These are phyloP conservation scores for Fusarium devonianum DNA, from an alignment of 2,329 filamentous ascomycete species.

Conservation along the genomic window DNA sequence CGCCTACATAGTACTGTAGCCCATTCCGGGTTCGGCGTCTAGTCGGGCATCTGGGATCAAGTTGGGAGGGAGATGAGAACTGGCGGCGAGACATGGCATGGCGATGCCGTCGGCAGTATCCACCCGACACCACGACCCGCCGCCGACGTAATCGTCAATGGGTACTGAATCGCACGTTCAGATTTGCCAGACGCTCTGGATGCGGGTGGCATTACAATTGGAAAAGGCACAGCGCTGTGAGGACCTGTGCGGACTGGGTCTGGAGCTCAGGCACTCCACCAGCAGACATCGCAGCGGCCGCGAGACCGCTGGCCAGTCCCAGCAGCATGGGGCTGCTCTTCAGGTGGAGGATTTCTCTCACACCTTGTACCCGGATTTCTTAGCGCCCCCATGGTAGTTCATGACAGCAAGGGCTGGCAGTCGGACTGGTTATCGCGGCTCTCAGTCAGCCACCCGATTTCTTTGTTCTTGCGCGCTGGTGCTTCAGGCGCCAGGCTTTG, in stretches of 20 bases:
- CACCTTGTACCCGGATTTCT: conserved; percentile 25
- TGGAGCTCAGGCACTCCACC: conserved; percentile 18
- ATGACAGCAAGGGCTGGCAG: conserved; percentile 25
- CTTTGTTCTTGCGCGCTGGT: conserved; percentile 16
- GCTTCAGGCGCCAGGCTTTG: conserved; percentile 20
- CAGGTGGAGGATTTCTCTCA: conserved; percentile 30
- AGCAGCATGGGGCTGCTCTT: conserved; percentile 35
- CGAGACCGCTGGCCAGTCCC: conserved; percentile 29
- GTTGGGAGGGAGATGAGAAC: conserved; percentile 17
- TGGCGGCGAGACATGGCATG: conserved; percentile 9
- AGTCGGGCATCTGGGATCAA: conserved; percentile 11
- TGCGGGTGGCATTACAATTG: conserved; percentile 30
- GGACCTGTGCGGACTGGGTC: conserved; percentile 9
- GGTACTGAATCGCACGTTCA: conserved; percentile 32
- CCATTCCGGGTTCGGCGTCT: conserved; percentile 11
- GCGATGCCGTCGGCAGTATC: conserved; percentile 39
- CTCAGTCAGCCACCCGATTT: conserved; percentile 28
- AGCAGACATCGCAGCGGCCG: conserved; percentile 3
- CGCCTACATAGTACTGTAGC: no score
- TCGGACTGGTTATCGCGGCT: conserved; percentile 41
- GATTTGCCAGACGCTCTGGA: conserved; percentile 13
- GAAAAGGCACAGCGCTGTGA: conserved; percentile 19
- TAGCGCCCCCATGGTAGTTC: conserved; percentile 36
- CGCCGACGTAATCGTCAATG: conserved; percentile 40
- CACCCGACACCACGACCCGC: conserved; percentile 35